A percentile compares a stretch with the other conserved stretches of the same genome.
phyloP scores from a whole-genome alignment of 768 basidiomycete genomes.

The Leccinum variicolor region DNA sequence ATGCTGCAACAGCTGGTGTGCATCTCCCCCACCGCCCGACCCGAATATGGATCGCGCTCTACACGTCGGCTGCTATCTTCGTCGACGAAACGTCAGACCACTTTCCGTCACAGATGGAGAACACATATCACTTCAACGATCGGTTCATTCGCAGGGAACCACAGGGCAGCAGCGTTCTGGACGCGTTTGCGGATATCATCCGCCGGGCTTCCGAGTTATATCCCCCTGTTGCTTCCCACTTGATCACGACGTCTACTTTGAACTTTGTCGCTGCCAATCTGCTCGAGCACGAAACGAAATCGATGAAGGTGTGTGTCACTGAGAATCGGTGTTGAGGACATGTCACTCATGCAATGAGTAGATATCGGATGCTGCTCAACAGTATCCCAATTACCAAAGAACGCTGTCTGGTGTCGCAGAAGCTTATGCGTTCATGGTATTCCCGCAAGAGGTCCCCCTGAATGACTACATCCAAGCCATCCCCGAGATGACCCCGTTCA shows the following conservation, averaged over 20 bases:
- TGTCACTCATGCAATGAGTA: neutral
- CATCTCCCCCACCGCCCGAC: neutral
- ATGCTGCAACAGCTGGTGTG: neutral
- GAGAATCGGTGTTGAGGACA: neutral
- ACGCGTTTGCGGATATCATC: neutral
- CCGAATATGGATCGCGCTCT: neutral
- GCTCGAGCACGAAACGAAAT: neutral
- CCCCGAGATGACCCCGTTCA: neutral
- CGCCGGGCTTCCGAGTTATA: neutral
- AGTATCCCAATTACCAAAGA: neutral
- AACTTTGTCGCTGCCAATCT: neutral
- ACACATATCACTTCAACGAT: neutral
- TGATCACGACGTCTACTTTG: neutral
- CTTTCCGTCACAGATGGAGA: neutral
- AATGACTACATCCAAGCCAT: neutral
- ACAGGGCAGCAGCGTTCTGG: neutral
- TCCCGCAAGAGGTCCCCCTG: neutral
- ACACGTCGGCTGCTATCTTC: neutral
- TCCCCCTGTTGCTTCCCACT: neutral
- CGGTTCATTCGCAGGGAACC: neutral
- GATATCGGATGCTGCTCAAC: neutral
- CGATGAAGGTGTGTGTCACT: neutral
- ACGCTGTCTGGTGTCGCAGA: neutral
- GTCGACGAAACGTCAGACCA: neutral
- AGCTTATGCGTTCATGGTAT: conserved; percentile 8